phyloP scores from a whole-genome alignment of 1,139 yeast genomes.

The Sugiyamaella neomexicana region DNA sequence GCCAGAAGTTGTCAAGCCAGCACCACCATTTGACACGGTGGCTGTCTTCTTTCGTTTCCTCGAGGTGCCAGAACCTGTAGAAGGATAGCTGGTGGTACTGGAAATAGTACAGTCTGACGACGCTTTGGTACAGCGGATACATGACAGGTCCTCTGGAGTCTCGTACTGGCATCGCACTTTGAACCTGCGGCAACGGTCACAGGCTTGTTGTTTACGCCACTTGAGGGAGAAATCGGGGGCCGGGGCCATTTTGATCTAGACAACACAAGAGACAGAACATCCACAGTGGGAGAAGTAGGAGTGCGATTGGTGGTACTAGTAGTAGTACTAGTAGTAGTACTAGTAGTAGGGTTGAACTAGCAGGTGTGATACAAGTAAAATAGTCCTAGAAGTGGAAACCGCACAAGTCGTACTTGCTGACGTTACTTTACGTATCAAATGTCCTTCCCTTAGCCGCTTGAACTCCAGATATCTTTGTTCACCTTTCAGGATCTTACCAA shows the following conservation, averaged over 20 bases:
- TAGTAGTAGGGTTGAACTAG: too few relatives aligned
- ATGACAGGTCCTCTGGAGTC: constrained; percentile 47
- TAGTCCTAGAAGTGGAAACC: too few relatives aligned
- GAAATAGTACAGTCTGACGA: constrained; percentile 47
- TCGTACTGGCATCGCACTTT: constrained; percentile 58
- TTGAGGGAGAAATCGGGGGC: constrained; percentile 18
- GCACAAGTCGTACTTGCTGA: too few relatives aligned
- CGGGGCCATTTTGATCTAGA: neutral
- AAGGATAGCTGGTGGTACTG: constrained; percentile 12
- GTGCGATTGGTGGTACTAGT: too few relatives aligned
- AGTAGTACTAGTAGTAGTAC: too few relatives aligned
- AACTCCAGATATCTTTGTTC: too few relatives aligned
- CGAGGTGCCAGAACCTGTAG: neutral
- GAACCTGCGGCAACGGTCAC: constrained; percentile 58
- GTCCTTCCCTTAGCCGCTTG: too few relatives aligned
- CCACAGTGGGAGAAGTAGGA: neutral
- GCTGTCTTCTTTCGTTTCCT: constrained; percentile 8
- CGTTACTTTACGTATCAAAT: too few relatives aligned
- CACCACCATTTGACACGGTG: neutral
- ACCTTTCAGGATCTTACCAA: too few relatives aligned
- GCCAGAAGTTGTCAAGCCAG: neutral
- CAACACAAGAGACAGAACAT: neutral
- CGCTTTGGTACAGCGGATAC: constrained; percentile 50
- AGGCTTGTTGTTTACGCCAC: constrained; percentile 53
- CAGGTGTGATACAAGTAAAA: too few relatives aligned